These are phyloP conservation scores for Rhodomyrtus tomentosa DNA, from an alignment of 345 rosid genomes.

Conservation along the genomic window DNA sequence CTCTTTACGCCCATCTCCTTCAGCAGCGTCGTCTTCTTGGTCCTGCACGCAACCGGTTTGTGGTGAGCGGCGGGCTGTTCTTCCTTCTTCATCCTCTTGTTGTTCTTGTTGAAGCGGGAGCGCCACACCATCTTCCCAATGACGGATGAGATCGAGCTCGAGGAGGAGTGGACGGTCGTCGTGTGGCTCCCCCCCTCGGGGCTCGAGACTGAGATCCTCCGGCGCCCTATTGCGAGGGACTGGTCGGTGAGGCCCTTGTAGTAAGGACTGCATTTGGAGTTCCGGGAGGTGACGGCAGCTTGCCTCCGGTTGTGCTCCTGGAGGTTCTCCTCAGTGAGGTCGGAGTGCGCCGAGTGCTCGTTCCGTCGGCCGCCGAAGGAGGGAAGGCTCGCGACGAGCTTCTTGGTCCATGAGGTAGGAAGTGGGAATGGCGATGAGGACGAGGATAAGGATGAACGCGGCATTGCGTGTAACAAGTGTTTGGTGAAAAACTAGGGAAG, in stretches of 20 bases:
- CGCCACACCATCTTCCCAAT: conserved; percentile 20
- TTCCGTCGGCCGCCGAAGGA: background rate
- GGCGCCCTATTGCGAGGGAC: conserved; percentile 9
- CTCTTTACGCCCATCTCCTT: background rate
- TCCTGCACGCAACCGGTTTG: background rate
- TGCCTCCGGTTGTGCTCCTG: conserved; percentile 31
- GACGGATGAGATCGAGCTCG: conserved; percentile 18
- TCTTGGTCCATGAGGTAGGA: background rate
- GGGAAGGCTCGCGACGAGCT: background rate
- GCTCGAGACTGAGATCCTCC: background rate
- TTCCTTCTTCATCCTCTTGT: background rate
- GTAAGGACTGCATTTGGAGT: conserved; percentile 40
- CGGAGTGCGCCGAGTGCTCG: background rate
- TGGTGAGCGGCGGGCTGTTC: background rate
- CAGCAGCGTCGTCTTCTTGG: background rate
- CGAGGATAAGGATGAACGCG: background rate
- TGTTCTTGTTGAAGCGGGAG: conserved; percentile 12
- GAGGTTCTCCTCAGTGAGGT: conserved; percentile 32
- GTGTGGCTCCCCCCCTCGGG: conserved; percentile 33
- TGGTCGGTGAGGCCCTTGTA: conserved; percentile 38
- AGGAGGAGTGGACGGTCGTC: conserved; percentile 9
- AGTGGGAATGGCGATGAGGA: background rate
- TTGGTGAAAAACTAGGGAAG: background rate
- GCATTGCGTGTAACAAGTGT: background rate
- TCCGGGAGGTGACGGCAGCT: conserved; percentile 1